Evolutionary conservation across 805 yeast genomes (phyloP), one percentile per base, ranked within the genome.

Genomic region (Starmera dryadoides): DNA sequence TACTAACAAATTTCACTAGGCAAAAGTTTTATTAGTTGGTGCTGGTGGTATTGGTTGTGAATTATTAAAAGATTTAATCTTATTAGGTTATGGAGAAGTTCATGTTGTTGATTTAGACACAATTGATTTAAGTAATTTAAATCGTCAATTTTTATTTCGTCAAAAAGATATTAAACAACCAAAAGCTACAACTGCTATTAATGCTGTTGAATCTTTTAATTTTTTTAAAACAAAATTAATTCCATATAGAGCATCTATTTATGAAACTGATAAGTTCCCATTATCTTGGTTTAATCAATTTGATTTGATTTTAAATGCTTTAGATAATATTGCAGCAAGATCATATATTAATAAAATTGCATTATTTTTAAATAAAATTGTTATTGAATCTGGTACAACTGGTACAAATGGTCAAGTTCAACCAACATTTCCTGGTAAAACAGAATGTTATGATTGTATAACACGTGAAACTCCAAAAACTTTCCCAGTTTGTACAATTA

Each of bases 41-140:
- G 95, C 97, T 1, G 98, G 98, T 23, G 98, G 98, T 6, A 88
- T 89, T 47, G 98, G 98, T 2, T 89, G 96, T 58, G 98, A 89
- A 58, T 64, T 89, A 34, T 65, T 89, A 42, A 89, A 89, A 55
- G 83, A 89, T 54, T 64, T 89, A 36, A 77, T 86, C 5, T 62
- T 87, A 45, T 69, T 85, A 58, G 89, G 93, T 7, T 82, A 81
- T 47, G 93, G 93, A 3, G 94, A 86, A 52, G 81, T 89, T 41
- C 95, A 87, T 55, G 73, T 89, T 23, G 89, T 89, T n/a, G 99
- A 93, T 62, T 69, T 93, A 40, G 99, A 93, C 56, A 93, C 98
- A 0, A 86, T 93, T 49, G 97, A 95, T 47, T 66, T 93, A 25
- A 83, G 95, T 40, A 93, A 93, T 59, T 69, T 93, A 57, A 93